phyloP scores from a whole-genome alignment of 2,329 filamentous ascomycete species.

The Tolypocladium amazonense region DNA sequence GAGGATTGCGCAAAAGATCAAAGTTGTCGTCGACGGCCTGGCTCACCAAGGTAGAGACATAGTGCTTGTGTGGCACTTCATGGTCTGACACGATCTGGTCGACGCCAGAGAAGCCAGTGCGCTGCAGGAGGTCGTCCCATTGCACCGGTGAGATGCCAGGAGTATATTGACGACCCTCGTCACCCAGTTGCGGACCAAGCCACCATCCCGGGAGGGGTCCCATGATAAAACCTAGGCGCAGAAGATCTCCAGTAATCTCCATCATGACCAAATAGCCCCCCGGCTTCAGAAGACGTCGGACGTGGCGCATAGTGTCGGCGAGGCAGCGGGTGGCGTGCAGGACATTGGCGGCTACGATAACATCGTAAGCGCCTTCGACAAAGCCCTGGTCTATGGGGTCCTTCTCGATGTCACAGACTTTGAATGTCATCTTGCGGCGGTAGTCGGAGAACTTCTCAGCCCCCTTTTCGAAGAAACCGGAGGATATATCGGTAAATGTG shows the following conservation, averaged over 20 bases:
- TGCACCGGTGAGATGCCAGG: neutral
- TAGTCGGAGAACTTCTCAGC: neutral
- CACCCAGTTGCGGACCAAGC: neutral
- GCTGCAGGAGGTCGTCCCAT: constrained; percentile 1
- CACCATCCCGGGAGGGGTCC: neutral
- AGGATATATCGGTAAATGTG: neutral
- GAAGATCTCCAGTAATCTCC: constrained; percentile 1
- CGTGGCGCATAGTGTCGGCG: neutral
- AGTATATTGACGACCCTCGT: neutral
- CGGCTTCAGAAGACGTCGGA: constrained; percentile 5
- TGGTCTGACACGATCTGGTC: neutral
- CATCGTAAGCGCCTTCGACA: neutral
- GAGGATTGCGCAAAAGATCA: neutral
- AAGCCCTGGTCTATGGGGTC: neutral
- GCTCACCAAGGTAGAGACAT: neutral
- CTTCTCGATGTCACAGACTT: neutral
- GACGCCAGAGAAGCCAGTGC: constrained; percentile 5
- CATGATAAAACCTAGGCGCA: constrained; percentile 3
- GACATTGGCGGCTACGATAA: neutral
- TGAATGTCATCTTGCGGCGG: neutral
- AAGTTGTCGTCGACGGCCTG: neutral
- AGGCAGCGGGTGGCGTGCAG: neutral
- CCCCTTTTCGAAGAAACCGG: neutral
- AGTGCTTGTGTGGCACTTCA: neutral
- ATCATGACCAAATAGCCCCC: constrained; percentile 5